Conservation (phyloP, 306 rosid species). For the Sophora flavescens region DNA sequence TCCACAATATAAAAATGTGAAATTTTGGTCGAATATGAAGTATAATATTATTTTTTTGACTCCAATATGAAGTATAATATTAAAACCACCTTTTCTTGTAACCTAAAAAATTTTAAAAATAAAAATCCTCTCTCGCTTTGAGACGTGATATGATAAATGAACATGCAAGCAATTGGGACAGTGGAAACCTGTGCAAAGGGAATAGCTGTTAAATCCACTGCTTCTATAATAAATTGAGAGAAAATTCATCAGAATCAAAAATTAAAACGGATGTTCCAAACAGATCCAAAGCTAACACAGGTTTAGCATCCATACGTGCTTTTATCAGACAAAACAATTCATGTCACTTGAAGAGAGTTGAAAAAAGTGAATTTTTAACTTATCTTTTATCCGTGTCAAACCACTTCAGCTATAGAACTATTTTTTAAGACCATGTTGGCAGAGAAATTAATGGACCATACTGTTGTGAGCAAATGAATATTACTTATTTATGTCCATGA, state of each 20-base stretch:
- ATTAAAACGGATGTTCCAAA: not conserved
- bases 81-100: no score
- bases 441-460: not conserved
- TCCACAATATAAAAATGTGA: not conserved
- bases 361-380: slow-evolving; percentile 21
- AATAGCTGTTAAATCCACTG: not conserved
- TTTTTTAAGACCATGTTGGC: not conserved
- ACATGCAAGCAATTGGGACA: not conserved
- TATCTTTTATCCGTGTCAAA: not conserved
- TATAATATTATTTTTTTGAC: no score
- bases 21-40: no score
- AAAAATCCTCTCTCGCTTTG: not conserved
- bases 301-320: not conserved
- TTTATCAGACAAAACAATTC: not conserved
- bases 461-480: slow-evolving; percentile 18
- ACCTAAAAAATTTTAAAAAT: not conserved
- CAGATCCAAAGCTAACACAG: not conserved
- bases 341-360: not conserved
- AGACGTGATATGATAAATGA: not conserved
- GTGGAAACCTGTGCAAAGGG: no score
- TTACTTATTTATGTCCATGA: not conserved
- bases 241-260: not conserved
- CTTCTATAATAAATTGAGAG: not conserved
- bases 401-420: not conserved
- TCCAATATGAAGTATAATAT: no score